These are phyloP conservation scores for Geotrichum citri-aurantii DNA, from an alignment of 1,139 yeast genomes.

Conservation along the genomic window DNA sequence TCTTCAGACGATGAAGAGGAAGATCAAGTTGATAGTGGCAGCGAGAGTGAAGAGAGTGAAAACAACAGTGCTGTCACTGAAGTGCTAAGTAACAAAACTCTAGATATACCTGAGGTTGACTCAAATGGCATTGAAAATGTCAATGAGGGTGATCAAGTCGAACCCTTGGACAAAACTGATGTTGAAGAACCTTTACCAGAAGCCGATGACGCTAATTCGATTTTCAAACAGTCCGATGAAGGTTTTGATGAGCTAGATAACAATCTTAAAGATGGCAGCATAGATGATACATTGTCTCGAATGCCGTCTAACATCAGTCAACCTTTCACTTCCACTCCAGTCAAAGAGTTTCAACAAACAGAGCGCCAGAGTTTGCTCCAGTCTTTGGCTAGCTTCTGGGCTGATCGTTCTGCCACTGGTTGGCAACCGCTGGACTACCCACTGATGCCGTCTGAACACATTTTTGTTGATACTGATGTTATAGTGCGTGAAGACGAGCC, in stretches of 20 bases:
- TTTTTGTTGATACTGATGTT: conserved; percentile 90
- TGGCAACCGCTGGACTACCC: conserved; percentile 95
- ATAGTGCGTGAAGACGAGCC: conserved; percentile 97
- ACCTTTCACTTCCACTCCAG: conserved; percentile 12
- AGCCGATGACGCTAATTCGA: neutral
- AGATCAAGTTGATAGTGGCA: conserved; percentile 20
- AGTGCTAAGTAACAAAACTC: neutral
- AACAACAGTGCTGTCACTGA: conserved; percentile 2
- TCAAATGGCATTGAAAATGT: neutral
- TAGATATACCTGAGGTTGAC: neutral
- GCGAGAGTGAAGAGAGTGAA: conserved; percentile 14
- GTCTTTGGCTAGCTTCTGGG: conserved; percentile 90
- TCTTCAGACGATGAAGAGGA: conserved; percentile 25
- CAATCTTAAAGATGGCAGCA: conserved; percentile 5
- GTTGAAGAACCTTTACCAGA: neutral
- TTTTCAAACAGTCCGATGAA: neutral
- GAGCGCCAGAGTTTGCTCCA: conserved; percentile 72
- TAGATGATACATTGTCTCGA: neutral
- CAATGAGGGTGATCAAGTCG: neutral
- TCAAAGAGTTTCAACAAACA: conserved; percentile 31
- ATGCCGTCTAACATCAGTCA: conserved; percentile 13
- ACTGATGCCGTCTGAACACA: conserved; percentile 63
- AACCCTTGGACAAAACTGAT: neutral
- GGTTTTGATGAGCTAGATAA: neutral
- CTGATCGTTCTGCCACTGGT: conserved; percentile 89